Conservation (phyloP, 2,329 filamentous ascomycete genomes). For the Xylaria sp. region DNA sequence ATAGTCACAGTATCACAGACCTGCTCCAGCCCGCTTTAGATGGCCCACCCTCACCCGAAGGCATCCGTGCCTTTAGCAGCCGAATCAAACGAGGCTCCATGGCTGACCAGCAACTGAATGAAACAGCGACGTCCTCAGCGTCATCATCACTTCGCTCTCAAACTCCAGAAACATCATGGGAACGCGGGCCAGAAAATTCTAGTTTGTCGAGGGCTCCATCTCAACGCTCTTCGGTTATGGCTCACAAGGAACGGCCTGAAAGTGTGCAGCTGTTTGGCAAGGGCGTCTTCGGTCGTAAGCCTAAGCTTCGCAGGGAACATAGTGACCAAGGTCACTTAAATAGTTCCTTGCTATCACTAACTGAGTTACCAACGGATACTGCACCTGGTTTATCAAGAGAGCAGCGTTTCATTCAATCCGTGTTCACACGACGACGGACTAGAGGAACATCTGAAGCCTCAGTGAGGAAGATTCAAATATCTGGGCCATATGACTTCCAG, state of each 20-base stretch:
- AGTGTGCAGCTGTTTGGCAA: slow-evolving; percentile 70
- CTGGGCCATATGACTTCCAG: slow-evolving; percentile 74
- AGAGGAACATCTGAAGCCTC: slow-evolving; percentile 44
- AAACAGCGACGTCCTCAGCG: slow-evolving; percentile 64
- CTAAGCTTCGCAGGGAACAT: slow-evolving; percentile 63
- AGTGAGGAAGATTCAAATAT: slow-evolving; percentile 64
- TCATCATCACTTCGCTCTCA: slow-evolving; percentile 65
- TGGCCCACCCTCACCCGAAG: slow-evolving; percentile 69
- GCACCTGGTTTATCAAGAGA: slow-evolving; percentile 54
- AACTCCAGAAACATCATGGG: slow-evolving; percentile 60
- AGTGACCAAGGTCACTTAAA: slow-evolving; percentile 60
- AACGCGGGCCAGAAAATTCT: slow-evolving; percentile 60
- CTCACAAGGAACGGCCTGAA: slow-evolving; percentile 65
- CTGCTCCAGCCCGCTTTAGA: slow-evolving; percentile 69
- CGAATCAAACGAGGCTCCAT: slow-evolving; percentile 66
- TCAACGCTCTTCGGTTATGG: slow-evolving; percentile 64
- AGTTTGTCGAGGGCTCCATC: slow-evolving; percentile 67
- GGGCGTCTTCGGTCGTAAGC: slow-evolving; percentile 67
- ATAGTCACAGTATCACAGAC: slow-evolving; percentile 50
- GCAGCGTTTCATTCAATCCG: slow-evolving; percentile 57
- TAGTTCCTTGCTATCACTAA: slow-evolving; percentile 62
- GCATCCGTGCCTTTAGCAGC: slow-evolving; percentile 65
- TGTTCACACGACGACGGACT: slow-evolving; percentile 63
- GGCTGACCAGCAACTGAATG: slow-evolving; percentile 59
- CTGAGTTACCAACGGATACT: slow-evolving; percentile 55